A percentile compares a stretch with the other conserved stretches of the same genome.
phyloP scores from a whole-genome alignment of 495 filamentous ascomycete genomes.

The Penicillium macrosclerotiorum region DNA sequence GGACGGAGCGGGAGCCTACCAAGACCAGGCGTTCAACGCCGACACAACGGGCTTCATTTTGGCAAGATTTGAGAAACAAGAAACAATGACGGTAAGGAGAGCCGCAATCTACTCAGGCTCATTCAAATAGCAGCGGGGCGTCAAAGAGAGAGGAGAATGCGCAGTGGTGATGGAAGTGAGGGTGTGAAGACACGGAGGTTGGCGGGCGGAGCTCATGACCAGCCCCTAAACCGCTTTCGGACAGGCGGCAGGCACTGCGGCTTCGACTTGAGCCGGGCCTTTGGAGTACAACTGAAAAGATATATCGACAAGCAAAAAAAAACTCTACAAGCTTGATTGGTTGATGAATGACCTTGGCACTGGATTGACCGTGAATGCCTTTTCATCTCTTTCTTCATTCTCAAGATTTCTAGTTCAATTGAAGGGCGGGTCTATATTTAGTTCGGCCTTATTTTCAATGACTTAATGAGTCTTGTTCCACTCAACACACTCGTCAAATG shows the following conservation, averaged over 20 bases:
- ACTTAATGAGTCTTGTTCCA: constrained; percentile 65
- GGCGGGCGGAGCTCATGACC: constrained; percentile 29
- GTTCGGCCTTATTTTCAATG: constrained; percentile 18
- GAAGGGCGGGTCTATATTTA: constrained; percentile 1
- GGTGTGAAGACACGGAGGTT: constrained; percentile 26
- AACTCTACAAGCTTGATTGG: no score
- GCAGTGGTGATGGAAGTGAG: constrained; percentile 8
- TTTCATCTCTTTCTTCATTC: no score
- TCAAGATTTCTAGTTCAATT: background rate
- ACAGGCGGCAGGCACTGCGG: constrained; percentile 7
- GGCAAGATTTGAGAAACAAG: constrained; percentile 29
- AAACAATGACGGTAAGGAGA: background rate
- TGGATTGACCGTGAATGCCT: no score
- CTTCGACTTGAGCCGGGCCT: background rate
- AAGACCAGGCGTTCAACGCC: constrained; percentile 89
- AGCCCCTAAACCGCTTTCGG: constrained; percentile 37
- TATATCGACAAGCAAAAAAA: no score
- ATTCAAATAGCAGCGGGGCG: background rate
- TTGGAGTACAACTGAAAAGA: background rate
- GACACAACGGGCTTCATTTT: constrained; percentile 91
- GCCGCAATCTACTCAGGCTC: background rate
- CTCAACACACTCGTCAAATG: constrained; percentile 78
- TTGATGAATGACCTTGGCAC: no score
- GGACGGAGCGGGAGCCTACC: constrained; percentile 49
- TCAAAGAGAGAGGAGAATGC: constrained; percentile 7